Evolutionary conservation across 1,284 basidiomycete species (phyloP), one percentile per base, ranked within the genome.

Genomic region (Vanrija humicola): DNA sequence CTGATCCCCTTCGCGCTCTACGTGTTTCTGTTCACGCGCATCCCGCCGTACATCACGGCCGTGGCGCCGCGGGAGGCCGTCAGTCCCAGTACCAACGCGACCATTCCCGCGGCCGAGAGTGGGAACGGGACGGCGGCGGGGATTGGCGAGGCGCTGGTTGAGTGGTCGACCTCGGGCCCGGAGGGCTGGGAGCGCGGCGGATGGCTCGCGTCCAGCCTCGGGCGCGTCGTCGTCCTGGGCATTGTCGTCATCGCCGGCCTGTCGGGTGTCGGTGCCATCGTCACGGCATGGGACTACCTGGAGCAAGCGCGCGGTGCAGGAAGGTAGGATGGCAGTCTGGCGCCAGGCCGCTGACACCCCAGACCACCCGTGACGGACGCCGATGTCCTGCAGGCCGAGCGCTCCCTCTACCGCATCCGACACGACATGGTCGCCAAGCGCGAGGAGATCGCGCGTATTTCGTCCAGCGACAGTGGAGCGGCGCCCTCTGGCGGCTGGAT

Each of bases 1-100:
- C 64, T 74, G 14, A 60, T 77, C 39, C 76, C 76, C 0, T 77
- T 76, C 52, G 58, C 63, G 1, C 59, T 75, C 9, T 77, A 76
- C 59, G 65, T 70, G 48, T 76, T 76, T 60, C 60, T 69, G 25
- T 77, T 75, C 62, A 74, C 75, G 42, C 65, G 67, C 5, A 74
- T 77, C 6, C 76, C 75, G 14, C 73, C 73, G 3, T 77, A 75
- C 57, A 59, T 74, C 44, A 75, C 72, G 0, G 63, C 69, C 0
- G 52, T 67, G 0, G 54, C 40, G 42, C 47, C 10, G 26, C 52
- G 40, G 34, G 42, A 23, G 34, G 5, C 12, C 40, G 38, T 38
- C 49, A 5, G 29, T 5, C 9, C 12, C 6, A 34, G 5, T 3
- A 26, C 43, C 52, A 5, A 38, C 28, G 6, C 28, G 28, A 34